phyloP scores from a whole-genome alignment of 768 basidiomycete genomes.

The Suillus decipiens region DNA sequence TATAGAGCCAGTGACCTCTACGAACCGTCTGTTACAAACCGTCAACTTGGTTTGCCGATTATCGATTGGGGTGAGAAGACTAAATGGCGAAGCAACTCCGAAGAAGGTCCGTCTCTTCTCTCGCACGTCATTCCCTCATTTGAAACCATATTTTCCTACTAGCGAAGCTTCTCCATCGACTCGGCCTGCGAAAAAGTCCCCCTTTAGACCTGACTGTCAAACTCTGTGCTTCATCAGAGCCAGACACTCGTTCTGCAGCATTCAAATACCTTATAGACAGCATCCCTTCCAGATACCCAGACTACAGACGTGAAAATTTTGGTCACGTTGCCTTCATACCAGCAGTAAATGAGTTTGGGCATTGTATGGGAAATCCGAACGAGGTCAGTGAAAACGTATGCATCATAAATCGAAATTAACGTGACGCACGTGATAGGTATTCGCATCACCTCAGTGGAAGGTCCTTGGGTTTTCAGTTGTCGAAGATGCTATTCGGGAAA shows the following conservation, averaged over 20 bases:
- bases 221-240: constrained; percentile 63
- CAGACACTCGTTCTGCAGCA: constrained; percentile 55
- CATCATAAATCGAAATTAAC: background rate
- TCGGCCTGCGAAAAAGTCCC: constrained; percentile 72
- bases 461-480: constrained; percentile 76
- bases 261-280: constrained; percentile 85
- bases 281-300: constrained; percentile 55
- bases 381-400: constrained; percentile 48
- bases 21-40: constrained; percentile 75
- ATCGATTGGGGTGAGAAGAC: constrained; percentile 82
- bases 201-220: constrained; percentile 64
- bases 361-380: constrained; percentile 58
- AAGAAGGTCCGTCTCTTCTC: constrained; percentile 65
- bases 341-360: constrained; percentile 53
- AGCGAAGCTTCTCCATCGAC: constrained; percentile 80
- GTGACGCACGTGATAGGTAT: constrained; percentile 52
- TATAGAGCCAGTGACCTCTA: constrained; percentile 77
- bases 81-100: constrained; percentile 82
- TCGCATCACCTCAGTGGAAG: constrained; percentile 65
- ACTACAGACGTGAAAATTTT: constrained; percentile 59
- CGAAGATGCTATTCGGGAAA: constrained; percentile 50
- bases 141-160: constrained; percentile 2
- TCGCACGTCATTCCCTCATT: background rate
- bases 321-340: constrained; percentile 77
- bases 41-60: constrained; percentile 74